phyloP scores from a whole-genome alignment of 2,329 filamentous ascomycete species.

The Phaeosphaeriaceae sp. region DNA sequence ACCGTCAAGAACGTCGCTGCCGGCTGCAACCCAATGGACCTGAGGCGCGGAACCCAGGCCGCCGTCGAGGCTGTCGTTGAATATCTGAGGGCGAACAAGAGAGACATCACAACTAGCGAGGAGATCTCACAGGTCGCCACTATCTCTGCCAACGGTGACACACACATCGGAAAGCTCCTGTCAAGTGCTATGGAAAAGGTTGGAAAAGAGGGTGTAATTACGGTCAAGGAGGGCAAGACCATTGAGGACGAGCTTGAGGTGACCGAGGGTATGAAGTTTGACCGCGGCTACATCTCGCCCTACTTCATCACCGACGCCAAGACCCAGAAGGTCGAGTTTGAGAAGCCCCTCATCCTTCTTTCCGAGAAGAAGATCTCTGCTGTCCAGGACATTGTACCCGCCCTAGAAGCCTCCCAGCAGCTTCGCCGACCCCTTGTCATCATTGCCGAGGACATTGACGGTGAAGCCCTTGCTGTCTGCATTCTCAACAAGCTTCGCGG shows the following conservation, averaged over 20 bases:
- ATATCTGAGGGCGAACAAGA: constrained; percentile 94
- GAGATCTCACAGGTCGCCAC: constrained; percentile 98
- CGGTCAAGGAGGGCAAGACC: constrained; percentile 99
- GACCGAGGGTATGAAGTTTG: constrained; percentile 99
- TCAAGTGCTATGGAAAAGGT: constrained; percentile 99
- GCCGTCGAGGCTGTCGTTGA: constrained; percentile 94
- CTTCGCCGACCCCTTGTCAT: constrained; percentile 95
- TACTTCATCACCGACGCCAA: constrained; percentile 99
- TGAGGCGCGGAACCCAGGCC: constrained; percentile 94
- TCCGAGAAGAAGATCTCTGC: constrained; percentile 99
- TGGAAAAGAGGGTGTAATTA: constrained; percentile 99
- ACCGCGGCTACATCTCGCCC: constrained; percentile 96
- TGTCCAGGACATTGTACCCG: constrained; percentile 97
- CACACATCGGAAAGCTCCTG: constrained; percentile 92
- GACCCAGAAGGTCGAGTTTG: constrained; percentile 98
- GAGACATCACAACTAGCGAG: constrained; percentile 94
- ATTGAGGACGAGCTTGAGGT: constrained; percentile 97
- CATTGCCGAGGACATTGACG: constrained; percentile 98
- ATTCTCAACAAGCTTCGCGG: constrained; percentile 99
- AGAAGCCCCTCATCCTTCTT: constrained; percentile 97
- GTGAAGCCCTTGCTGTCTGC: constrained; percentile 97
- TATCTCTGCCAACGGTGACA: constrained; percentile 96
- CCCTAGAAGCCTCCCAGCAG: constrained; percentile 95
- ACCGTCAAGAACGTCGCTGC: constrained; percentile 99
- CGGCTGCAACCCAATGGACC: constrained; percentile 99